phyloP scores from a whole-genome alignment of 331 rosid genomes.

The Cucumis variabilis region DNA sequence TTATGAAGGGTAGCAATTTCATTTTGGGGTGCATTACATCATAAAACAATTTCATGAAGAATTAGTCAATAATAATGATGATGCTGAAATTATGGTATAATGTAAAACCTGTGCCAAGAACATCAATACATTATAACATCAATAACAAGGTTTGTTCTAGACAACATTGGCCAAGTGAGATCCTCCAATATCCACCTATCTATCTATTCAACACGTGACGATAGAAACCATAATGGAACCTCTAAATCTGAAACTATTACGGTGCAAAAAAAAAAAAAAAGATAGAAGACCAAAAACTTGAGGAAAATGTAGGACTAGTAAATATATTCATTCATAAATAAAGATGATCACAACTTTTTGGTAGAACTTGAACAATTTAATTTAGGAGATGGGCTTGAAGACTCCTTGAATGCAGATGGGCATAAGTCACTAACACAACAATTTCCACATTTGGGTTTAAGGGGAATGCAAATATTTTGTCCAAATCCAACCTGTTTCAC shows the following conservation, averaged over 20 bases:
- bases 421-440: slow-evolving; percentile 65
- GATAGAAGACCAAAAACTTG: background rate
- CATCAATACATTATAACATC: background rate
- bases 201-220: background rate
- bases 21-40: too few species aligned
- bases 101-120: background rate
- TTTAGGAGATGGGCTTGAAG: slow-evolving; percentile 58
- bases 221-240: background rate
- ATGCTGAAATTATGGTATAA: too few species aligned
- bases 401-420: slow-evolving; percentile 79
- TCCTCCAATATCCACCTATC: slow-evolving; percentile 4
- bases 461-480: slow-evolving; percentile 81
- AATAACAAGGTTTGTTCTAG: background rate
- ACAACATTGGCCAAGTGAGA: background rate
- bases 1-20: too few species aligned
- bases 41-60: too few species aligned
- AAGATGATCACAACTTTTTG: slow-evolving; percentile 41
- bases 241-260: background rate
- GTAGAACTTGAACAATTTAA: slow-evolving; percentile 48
- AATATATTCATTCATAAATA: background rate
- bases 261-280: background rate
- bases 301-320: slow-evolving; percentile 14
- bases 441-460: slow-evolving; percentile 75
- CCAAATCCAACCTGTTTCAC: too few species aligned
- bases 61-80: too few species aligned